phyloP scores from a whole-genome alignment of 148 eudicot species.

The Chenopodium berlandieri region DNA sequence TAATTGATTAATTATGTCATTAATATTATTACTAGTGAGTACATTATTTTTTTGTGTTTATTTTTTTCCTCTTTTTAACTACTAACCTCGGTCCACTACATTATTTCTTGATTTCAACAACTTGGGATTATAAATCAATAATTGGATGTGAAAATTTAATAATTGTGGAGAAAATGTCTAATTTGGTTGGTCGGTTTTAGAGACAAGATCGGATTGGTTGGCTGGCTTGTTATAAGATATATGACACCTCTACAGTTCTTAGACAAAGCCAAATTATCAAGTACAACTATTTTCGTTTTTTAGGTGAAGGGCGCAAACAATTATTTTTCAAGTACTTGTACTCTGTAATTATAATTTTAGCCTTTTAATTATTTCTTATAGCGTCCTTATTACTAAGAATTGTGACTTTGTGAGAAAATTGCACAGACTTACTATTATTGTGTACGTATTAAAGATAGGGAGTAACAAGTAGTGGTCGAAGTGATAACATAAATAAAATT shows the following conservation, averaged over 20 bases:
- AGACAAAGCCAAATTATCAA: background rate
- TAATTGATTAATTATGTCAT: background rate
- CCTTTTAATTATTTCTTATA: too few species aligned
- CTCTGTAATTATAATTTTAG: too few species aligned
- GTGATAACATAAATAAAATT: too few species aligned
- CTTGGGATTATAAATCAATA: background rate
- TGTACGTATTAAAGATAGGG: too few species aligned
- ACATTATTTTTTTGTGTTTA: background rate
- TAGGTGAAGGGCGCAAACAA: background rate
- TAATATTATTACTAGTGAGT: background rate
- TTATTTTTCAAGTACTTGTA: too few species aligned
- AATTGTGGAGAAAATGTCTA: conserved; percentile 7
- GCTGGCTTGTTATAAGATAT: conserved; percentile 9
- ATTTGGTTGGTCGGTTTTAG: conserved; percentile 3
- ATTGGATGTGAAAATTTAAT: conserved; percentile 10
- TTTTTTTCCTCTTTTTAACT: background rate
- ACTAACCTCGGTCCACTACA: conserved; percentile 2
- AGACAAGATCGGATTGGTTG: conserved; percentile 16
- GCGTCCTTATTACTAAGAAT: too few species aligned
- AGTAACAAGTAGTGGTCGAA: too few species aligned
- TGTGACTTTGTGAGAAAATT: too few species aligned
- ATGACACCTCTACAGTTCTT: background rate
- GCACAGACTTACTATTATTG: too few species aligned
- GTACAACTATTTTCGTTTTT: background rate
- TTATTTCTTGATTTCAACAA: background rate